Evolutionary conservation across 2,329 filamentous ascomycete genomes (phyloP).

Genomic region (Fusarium ramigenum): DNA sequence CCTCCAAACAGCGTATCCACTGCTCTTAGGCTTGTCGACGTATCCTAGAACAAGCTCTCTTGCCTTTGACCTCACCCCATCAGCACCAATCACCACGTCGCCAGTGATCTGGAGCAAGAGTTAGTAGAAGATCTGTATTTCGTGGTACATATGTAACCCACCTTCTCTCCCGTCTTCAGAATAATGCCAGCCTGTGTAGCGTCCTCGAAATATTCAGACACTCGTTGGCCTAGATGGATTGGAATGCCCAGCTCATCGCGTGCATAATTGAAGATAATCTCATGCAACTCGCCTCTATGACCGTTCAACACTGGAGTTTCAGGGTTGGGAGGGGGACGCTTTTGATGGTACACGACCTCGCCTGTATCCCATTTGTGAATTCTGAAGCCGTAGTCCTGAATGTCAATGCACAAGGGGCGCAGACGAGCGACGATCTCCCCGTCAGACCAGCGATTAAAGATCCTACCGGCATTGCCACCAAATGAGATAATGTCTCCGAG

Average conservation of each 20-base stretch:
- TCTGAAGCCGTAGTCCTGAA: slow-evolving; percentile 57
- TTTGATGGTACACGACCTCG: slow-evolving; percentile 68
- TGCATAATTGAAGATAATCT: slow-evolving; percentile 31
- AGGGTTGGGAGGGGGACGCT: slow-evolving; percentile 37
- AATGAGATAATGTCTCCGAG: slow-evolving; percentile 54
- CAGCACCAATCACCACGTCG: slow-evolving; percentile 33
- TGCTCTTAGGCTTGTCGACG: slow-evolving; percentile 27
- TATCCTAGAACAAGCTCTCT: slow-evolving; percentile 33
- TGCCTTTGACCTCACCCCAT: slow-evolving; percentile 31
- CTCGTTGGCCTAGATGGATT: slow-evolving; percentile 20
- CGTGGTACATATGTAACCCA: accelerated
- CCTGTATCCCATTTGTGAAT: slow-evolving; percentile 34
- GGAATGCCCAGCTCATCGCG: slow-evolving; percentile 19
- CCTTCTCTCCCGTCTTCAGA: slow-evolving; percentile 19
- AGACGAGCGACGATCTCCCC: slow-evolving; percentile 53
- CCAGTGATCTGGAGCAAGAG: not conserved
- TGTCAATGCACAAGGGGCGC: slow-evolving; percentile 34
- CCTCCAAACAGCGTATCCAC: slow-evolving; percentile 47
- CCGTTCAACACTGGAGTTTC: slow-evolving; percentile 33
- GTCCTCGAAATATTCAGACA: slow-evolving; percentile 21
- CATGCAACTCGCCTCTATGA: slow-evolving; percentile 26
- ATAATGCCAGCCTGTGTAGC: slow-evolving; percentile 7
- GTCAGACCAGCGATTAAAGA: slow-evolving; percentile 65
- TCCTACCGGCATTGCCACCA: slow-evolving; percentile 48
- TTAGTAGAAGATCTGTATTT: not conserved